Base-by-base conservation (phyloP, 768 basidiomycete species). In the Pholiota microspora region DNA sequence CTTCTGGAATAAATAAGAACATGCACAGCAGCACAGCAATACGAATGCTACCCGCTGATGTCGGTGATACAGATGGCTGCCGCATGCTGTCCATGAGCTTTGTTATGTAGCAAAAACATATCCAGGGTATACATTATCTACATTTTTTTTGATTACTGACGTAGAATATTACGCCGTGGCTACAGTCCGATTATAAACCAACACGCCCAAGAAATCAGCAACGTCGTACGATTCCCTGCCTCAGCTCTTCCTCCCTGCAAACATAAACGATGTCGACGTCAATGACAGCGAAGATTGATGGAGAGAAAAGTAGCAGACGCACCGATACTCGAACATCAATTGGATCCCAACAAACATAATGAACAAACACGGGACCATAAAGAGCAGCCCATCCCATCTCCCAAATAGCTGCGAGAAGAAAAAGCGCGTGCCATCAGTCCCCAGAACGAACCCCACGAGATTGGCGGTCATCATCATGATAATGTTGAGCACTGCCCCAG, bases 251-350 rank as follows among this genome's bases (percentile, higher is more conserved):
- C 67, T 89, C 88, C 49, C 90, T 87, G 60, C 27, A 47, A 47
- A 27, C 18, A 13, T 55, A 27, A n/a, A n/a, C n/a, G n/a, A n/a
- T n/a, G n/a, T n/a, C n/a, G n/a, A 56, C 36, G 48, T 44, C 24
- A 38, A 38, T n/a, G 15, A 44, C 23, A 29, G 34, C 53, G 46
- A 7, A 29, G 13, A 21, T 10, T 6, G 52, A 52, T 35, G 21
- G 24, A 42, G 10, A 49, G 18, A 23, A 53, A 16, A 21, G 15
- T 46, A 54, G 27, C 23, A 31, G 3, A 74, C 86, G 16, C 59
- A 89, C 92, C 92, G 76, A 69, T 98, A 98, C 64, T 98, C 96
- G 56, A 98, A 93, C 96, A 98, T 97, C 42, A 96, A 67, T 64
- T 98, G 96, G 1, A 83, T 85, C 2, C 80, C 92, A 18, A 92